A percentile compares a stretch with the other conserved stretches of the same genome.
phyloP scores from a whole-genome alignment of 192 early-diverging fungal species.

The Ramicandelaber brevisporus region DNA sequence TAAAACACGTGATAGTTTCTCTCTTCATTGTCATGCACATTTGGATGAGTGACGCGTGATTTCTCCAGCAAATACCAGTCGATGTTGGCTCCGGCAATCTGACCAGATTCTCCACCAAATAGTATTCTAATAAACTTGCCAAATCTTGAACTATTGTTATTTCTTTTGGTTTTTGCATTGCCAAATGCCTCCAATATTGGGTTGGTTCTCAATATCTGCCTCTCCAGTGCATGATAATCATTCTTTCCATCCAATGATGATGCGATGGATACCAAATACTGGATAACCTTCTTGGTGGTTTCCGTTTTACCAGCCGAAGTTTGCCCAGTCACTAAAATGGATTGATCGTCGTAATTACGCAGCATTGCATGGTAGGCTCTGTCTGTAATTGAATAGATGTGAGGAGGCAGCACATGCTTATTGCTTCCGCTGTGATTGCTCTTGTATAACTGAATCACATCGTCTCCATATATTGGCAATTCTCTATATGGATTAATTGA shows the following conservation, averaged over 20 bases:
- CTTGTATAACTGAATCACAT: slow-evolving; percentile 72
- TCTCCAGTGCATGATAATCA: slow-evolving; percentile 13
- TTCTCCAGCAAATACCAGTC: slow-evolving; percentile 77
- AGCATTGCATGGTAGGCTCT: slow-evolving; percentile 91
- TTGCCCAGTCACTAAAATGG: slow-evolving; percentile 94
- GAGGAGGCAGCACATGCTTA: slow-evolving; percentile 45
- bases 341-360: slow-evolving; percentile 77
- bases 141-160: slow-evolving; percentile 68
- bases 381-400: slow-evolving; percentile 97
- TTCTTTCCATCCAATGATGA: slow-evolving; percentile 14
- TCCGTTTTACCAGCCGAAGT: slow-evolving; percentile 94
- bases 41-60: slow-evolving; percentile 38
- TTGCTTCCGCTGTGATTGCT: slow-evolving; percentile 56
- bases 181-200: slow-evolving; percentile 76
- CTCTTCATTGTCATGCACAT: too few relatives aligned
- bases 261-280: slow-evolving; percentile 71
- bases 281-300: slow-evolving; percentile 92
- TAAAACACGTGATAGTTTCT: slow-evolving; percentile 95
- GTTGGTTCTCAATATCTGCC: slow-evolving; percentile 42
- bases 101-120: slow-evolving; percentile 53
- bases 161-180: slow-evolving; percentile 48
- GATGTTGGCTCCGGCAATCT: slow-evolving; percentile 61
- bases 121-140: slow-evolving; percentile 69
- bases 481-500: slow-evolving; percentile 87
- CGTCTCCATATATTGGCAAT: slow-evolving; percentile 59